Percentiles rank a stretch among this genome's conserved stretches.
Conservation (phyloP, 2,329 filamentous ascomycete genomes). For the Calonectria hawksworthii region DNA sequence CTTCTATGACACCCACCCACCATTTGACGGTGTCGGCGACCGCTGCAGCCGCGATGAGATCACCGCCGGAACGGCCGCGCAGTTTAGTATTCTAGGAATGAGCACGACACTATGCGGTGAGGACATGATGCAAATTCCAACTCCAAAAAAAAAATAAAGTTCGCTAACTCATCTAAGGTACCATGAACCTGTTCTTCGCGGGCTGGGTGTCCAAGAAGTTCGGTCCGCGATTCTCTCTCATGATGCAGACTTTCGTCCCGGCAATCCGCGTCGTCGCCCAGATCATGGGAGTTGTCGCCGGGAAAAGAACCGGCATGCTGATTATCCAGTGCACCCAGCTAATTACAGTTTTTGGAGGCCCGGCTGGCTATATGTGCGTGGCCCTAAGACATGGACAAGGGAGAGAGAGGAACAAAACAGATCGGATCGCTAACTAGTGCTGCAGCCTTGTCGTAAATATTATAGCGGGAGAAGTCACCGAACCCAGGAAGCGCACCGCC, state of each 20-base stretch:
- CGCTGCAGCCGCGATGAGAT: slow-evolving; percentile 74
- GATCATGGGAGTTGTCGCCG: slow-evolving; percentile 73
- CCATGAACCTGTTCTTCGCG: slow-evolving; percentile 69
- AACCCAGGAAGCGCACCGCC: slow-evolving; percentile 71
- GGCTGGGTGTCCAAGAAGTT: slow-evolving; percentile 76
- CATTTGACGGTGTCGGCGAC: slow-evolving; percentile 62
- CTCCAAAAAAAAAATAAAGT: background rate
- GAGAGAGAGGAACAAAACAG: background rate
- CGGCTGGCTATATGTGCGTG: slow-evolving; percentile 73
- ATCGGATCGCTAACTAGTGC: background rate
- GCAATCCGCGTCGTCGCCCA: slow-evolving; percentile 75
- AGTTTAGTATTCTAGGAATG: slow-evolving; percentile 76
- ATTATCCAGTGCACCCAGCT: slow-evolving; percentile 78
- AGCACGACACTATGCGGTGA: slow-evolving; percentile 76
- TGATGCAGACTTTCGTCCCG: slow-evolving; percentile 74
- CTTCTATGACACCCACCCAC: slow-evolving; percentile 73
- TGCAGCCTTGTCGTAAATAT: slow-evolving; percentile 74
- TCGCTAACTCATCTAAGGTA: slow-evolving; percentile 23
- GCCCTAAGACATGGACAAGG: fast-evolving
- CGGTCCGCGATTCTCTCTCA: slow-evolving; percentile 73
- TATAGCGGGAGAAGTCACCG: slow-evolving; percentile 75
- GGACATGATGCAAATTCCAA: background rate
- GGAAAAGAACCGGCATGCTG: slow-evolving; percentile 73
- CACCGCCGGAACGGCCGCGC: slow-evolving; percentile 72
- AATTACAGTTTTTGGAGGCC: slow-evolving; percentile 77